Evolutionary conservation across 164 flowering plant species (phyloP).

Genomic region (Litsea cubeba): DNA sequence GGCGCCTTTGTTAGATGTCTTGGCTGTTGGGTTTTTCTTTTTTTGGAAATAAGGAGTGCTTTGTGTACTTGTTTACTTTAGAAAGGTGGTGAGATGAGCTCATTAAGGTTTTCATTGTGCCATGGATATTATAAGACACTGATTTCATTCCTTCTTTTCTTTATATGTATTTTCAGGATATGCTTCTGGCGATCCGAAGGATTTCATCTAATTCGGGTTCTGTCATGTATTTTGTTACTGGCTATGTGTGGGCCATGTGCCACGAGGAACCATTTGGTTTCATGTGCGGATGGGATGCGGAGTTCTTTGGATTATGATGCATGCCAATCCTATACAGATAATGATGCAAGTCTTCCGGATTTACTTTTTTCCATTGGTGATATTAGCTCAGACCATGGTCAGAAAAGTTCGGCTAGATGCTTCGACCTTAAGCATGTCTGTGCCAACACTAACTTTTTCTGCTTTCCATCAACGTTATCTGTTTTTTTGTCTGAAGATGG

Average conservation of each 20-base stretch:
- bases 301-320: slow-evolving; percentile 28
- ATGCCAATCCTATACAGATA: slow-evolving; percentile 23
- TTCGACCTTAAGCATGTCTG: slow-evolving; percentile 30
- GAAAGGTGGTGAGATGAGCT: background rate
- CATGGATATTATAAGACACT: no score
- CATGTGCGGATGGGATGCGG: slow-evolving; percentile 18
- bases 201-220: slow-evolving; percentile 25
- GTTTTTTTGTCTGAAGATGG: slow-evolving; percentile 27
- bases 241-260: slow-evolving; percentile 34
- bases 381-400: slow-evolving; percentile 19
- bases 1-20: no score
- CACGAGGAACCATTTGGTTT: slow-evolving; percentile 8
- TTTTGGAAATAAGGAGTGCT: background rate
- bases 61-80: background rate
- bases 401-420: slow-evolving; percentile 10
- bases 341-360: slow-evolving; percentile 18
- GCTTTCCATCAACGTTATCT: slow-evolving; percentile 63
- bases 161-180: slow-evolving; percentile 35
- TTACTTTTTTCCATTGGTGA: slow-evolving; percentile 19
- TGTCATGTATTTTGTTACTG: slow-evolving; percentile 29
- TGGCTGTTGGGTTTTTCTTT: no score
- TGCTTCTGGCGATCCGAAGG: slow-evolving; percentile 16
- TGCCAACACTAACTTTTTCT: slow-evolving; percentile 33
- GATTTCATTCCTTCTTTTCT: background rate
- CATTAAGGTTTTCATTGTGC: background rate